Percentiles rank a stretch among this genome's conserved stretches.
Conservation (phyloP, 371 early-diverging fungal genomes). For the Smittium culicis region DNA sequence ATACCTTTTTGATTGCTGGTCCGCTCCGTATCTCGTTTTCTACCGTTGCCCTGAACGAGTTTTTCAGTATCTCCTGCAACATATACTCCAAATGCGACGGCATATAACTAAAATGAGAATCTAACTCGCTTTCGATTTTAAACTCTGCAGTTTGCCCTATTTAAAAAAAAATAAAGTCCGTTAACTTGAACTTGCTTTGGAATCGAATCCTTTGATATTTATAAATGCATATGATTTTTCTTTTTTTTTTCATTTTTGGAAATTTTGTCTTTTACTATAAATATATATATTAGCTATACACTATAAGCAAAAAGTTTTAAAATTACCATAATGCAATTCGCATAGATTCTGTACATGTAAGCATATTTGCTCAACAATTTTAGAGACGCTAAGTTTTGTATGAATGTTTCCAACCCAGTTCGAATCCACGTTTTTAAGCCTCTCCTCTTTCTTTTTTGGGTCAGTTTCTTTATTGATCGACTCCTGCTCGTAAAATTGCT, state of each 20-base stretch:
- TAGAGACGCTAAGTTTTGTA: conserved; percentile 51
- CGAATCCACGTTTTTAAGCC: conserved; percentile 9
- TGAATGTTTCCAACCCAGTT: conserved; percentile 76
- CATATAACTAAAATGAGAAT: conserved; percentile 74
- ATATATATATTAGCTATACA: too few species aligned
- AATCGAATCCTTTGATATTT: too few species aligned
- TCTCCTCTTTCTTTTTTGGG: not conserved
- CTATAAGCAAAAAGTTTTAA: conserved; percentile 46
- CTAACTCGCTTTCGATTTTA: conserved; percentile 57
- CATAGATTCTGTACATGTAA: conserved; percentile 72
- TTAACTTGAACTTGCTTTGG: too few species aligned
- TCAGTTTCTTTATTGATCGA: not conserved
- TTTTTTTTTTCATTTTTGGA: too few species aligned
- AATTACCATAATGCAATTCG: conserved; percentile 76
- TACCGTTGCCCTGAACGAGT: conserved; percentile 80
- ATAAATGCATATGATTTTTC: too few species aligned
- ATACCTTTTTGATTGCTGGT: too few species aligned
- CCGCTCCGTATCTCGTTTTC: conserved; percentile 40
- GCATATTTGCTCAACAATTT: conserved; percentile 47
- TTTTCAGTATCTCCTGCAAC: conserved; percentile 81
- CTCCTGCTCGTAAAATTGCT: conserved; percentile 28
- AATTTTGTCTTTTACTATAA: too few species aligned
- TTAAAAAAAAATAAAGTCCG: not conserved
- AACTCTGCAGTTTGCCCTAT: conserved; percentile 2
- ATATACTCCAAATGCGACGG: conserved; percentile 93